Evolutionary conservation across 2,329 filamentous ascomycete species (phyloP).

Genomic region (Microcera coccophila): DNA sequence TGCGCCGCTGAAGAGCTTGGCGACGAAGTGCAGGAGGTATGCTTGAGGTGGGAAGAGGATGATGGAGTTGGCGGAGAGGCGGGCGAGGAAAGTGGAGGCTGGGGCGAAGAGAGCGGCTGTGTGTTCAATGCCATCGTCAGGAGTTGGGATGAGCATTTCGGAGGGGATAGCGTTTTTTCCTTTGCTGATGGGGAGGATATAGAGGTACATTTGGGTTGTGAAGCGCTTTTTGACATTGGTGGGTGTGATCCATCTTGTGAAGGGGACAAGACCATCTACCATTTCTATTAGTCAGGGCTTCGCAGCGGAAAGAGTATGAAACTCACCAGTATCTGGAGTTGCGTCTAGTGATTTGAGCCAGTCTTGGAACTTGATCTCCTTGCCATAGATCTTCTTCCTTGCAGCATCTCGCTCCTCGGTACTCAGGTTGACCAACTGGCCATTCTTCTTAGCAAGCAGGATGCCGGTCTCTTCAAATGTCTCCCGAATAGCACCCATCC

Average conservation of each 20-base stretch:
- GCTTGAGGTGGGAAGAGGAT: constrained; percentile 89
- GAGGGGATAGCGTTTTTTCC: constrained; percentile 28
- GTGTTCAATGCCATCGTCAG: constrained; percentile 63
- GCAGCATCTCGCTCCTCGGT: constrained; percentile 60
- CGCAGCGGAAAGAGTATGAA: not conserved
- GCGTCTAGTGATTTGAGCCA: constrained; percentile 59
- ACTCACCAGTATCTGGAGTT: constrained; percentile 60
- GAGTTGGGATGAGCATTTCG: constrained; percentile 61
- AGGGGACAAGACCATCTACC: constrained; percentile 66
- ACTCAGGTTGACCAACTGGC: constrained; percentile 57
- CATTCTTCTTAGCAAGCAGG: constrained; percentile 60
- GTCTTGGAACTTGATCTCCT: constrained; percentile 60
- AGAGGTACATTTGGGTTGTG: constrained; percentile 95
- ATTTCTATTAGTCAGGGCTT: constrained; percentile 7
- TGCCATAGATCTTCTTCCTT: constrained; percentile 64
- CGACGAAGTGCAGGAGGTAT: constrained; percentile 62
- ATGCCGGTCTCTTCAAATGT: constrained; percentile 95
- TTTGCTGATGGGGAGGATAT: constrained; percentile 63
- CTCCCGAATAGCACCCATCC: constrained; percentile 82
- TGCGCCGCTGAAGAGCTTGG: constrained; percentile 46
- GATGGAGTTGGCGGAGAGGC: constrained; percentile 61
- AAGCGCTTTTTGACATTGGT: constrained; percentile 69
- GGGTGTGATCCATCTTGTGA: constrained; percentile 91
- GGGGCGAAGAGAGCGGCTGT: constrained; percentile 76
- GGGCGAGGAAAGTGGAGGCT: constrained; percentile 63